phyloP scores from a whole-genome alignment of 495 filamentous ascomycete genomes.

The Cercophora sp. region DNA sequence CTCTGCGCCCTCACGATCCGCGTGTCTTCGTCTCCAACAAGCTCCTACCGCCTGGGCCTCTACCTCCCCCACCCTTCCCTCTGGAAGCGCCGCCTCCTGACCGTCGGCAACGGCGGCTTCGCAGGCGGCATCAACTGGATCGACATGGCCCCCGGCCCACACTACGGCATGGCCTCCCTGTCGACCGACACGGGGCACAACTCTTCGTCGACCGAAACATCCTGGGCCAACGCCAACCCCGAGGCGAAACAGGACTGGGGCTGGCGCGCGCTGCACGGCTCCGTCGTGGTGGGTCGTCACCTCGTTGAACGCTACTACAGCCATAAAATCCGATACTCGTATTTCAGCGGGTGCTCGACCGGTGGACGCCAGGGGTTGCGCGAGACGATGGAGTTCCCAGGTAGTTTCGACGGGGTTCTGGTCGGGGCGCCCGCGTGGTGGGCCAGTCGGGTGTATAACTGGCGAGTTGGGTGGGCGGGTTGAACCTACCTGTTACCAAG shows the following conservation, averaged over 20 bases:
- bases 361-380: conserved; percentile 55
- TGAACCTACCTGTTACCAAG: conserved; percentile 35
- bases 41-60: conserved; percentile 43
- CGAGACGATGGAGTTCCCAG: conserved; percentile 40
- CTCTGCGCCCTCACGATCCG: conserved; percentile 46
- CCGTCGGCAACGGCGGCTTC: conserved; percentile 50
- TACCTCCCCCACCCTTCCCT: conserved; percentile 35
- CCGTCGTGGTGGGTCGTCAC: conserved; percentile 27
- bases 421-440: conserved; percentile 55
- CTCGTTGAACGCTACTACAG: conserved; percentile 19
- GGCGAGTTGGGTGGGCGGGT: conserved; percentile 27
- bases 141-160: conserved; percentile 44
- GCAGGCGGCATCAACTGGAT: conserved; percentile 52
- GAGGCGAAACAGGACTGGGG: conserved; percentile 41
- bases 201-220: conserved; percentile 29
- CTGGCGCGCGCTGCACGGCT: conserved; percentile 49
- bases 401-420: conserved; percentile 61
- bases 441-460: conserved; percentile 40
- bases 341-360: conserved; percentile 54
- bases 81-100: conserved; percentile 50
- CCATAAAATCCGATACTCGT: conserved; percentile 36
- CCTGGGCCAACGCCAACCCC: conserved; percentile 46
- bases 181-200: conserved; percentile 57
- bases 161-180: conserved; percentile 49
- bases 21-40: conserved; percentile 37